phyloP scores from a whole-genome alignment of 2,329 filamentous ascomycete genomes.

The Aureobasidium melanogenum region DNA sequence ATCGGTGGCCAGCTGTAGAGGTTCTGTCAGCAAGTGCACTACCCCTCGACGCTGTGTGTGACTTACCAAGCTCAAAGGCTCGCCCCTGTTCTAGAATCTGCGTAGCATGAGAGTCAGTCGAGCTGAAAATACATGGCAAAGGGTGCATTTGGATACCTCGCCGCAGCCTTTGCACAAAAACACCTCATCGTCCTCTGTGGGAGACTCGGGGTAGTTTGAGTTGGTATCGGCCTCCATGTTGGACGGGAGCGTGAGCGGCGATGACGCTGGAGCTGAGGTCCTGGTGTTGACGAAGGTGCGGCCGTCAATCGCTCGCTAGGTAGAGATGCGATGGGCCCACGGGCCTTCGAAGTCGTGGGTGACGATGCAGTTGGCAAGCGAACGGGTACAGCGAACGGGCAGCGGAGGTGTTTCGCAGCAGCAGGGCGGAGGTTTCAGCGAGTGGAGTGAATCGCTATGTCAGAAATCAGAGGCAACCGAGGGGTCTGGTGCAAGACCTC shows the following conservation, averaged over 20 bases:
- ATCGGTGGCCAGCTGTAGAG: conserved; percentile 74
- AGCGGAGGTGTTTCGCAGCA: background rate
- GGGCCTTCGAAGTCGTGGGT: background rate
- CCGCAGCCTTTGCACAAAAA: conserved; percentile 91
- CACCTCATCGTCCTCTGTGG: conserved; percentile 64
- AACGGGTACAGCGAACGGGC: background rate
- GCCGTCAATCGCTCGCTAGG: conserved; percentile 4
- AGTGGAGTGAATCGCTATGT: background rate
- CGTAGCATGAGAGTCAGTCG: conserved; percentile 12
- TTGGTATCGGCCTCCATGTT: conserved; percentile 3
- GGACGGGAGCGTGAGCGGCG: background rate
- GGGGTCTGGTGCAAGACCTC: background rate
- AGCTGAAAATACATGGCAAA: background rate
- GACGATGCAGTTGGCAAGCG: background rate
- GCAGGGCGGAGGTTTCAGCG: conserved; percentile 1
- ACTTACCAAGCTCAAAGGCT: conserved; percentile 87
- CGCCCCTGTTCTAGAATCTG: conserved; percentile 98
- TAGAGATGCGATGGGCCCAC: background rate
- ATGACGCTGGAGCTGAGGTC: background rate
- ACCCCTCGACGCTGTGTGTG: conserved; percentile 16
- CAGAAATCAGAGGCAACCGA: background rate
- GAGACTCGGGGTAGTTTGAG: conserved; percentile 40
- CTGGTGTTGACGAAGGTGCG: background rate
- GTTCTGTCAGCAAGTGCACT: conserved; percentile 25
- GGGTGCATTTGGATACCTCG: conserved; percentile 51